phyloP scores from a whole-genome alignment of 2,329 filamentous ascomycete species.

The Botryotinia globosa region DNA sequence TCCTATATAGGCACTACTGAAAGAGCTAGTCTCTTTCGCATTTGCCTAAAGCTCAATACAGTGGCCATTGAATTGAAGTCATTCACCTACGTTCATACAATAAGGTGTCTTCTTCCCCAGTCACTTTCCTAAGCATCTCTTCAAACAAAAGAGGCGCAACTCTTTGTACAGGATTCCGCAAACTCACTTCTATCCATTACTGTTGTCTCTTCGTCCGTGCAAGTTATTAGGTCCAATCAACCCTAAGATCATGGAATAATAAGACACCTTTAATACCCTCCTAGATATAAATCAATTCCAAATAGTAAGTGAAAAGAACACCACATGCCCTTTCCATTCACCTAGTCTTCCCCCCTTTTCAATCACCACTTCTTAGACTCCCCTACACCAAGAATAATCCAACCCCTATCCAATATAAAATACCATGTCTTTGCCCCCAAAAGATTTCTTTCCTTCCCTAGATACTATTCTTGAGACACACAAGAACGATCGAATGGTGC shows the following conservation, averaged over 20 bases:
- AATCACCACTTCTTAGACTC: not conserved
- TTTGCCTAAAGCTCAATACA: too few species aligned
- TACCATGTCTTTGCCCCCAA: not conserved
- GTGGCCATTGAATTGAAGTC: too few species aligned
- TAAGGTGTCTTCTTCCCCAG: not conserved
- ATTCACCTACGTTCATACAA: too few species aligned
- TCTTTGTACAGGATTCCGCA: accelerated
- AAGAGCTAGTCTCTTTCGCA: too few species aligned
- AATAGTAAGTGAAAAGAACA: not conserved
- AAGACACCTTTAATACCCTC: not conserved
- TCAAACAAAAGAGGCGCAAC: not conserved
- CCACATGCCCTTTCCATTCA: not conserved
- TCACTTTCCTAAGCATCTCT: not conserved
- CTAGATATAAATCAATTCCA: not conserved
- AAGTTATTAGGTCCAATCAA: not conserved
- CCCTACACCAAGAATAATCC: not conserved
- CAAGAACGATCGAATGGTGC: not conserved
- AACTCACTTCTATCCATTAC: not conserved
- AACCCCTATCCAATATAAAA: not conserved
- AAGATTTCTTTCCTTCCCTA: not conserved
- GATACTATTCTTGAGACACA: not conserved
- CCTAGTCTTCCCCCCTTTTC: not conserved
- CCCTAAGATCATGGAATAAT: not conserved
- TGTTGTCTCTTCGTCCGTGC: accelerated
- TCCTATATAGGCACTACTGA: too few species aligned